Base-by-base conservation (phyloP, 192 early-diverging fungal genomes). In the Backusella macrospora region DNA sequence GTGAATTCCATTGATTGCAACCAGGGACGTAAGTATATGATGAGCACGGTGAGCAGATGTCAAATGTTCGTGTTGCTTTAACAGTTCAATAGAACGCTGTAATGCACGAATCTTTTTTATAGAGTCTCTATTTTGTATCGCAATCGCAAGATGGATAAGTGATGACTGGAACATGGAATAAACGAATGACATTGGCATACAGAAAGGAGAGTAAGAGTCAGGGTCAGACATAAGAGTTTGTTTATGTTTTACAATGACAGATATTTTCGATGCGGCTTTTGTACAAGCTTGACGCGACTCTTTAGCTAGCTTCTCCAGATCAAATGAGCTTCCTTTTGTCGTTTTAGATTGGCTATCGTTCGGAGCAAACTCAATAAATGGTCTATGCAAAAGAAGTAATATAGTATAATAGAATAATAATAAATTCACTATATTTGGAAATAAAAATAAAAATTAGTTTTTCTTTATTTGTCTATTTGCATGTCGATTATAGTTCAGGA, bases 321-420 rank as follows among this genome's bases (percentile, higher is more conserved):
- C 37, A 38, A 49, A 8, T 59, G 37, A 55, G 9, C 6, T n/a
- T 16, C 26, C 46, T 9, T 29, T 21, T 15, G 65, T n/a, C 12
- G 44, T 39, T 16, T 46, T 42, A 42, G 10, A 8, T 3, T 52
- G 18, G n/a, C n/a, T n/a, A 23, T 34, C 39, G 5, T 18, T n/a
- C 23, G 55, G 67, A 21, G 82, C 71, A 4, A 76, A 39, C n/a
- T 74, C 63, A 72, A 83, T 80, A 64, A 84, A 87, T 1, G 84
- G 86, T 40, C 84, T 77, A 77, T 87, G 86, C 18, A 87, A 47
- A 12, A 87, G 62, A 52, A 84, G 76, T 66, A 85, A 69, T 7
- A 70, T 62, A 0, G 81, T 74, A 34, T 84, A 83, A 79, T 83
- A 86, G 18, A 81, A 75, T 18, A 83, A 67, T 18, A 84, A 81